Evolutionary conservation across 306 rosid genomes (phyloP).

Genomic region (Quercus engelmannii): DNA sequence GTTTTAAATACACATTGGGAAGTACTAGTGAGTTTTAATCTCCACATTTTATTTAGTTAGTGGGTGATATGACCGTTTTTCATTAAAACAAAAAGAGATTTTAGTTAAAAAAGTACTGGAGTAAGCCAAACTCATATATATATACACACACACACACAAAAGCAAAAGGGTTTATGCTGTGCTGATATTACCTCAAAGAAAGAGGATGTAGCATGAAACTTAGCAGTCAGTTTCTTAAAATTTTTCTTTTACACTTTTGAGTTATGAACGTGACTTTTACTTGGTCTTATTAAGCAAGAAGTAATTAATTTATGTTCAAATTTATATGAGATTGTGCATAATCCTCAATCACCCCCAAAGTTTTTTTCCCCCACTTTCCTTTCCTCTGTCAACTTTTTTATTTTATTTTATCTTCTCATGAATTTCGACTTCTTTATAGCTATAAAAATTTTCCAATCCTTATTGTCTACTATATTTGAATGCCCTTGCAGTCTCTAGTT

Average conservation of each 20-base stretch:
- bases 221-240: not conserved
- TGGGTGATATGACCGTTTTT: fast-evolving
- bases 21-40: fast-evolving
- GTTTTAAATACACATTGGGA: too few relatives aligned
- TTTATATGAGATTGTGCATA: not conserved
- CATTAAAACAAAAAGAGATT: fast-evolving
- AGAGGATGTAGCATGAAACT: not conserved
- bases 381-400: not conserved
- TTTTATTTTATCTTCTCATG: not conserved
- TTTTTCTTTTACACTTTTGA: not conserved
- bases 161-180: not conserved
- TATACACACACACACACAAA: too few relatives aligned
- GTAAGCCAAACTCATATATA: too few relatives aligned
- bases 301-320: not conserved
- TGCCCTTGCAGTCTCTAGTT: too few relatives aligned
- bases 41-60: too few relatives aligned
- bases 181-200: not conserved
- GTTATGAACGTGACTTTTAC: not conserved
- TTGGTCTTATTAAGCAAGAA: not conserved
- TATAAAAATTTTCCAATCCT: too few relatives aligned
- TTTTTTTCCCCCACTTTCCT: too few relatives aligned
- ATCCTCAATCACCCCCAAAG: too few relatives aligned
- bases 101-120: fast-evolving
- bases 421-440: too few relatives aligned
- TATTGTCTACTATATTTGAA: too few relatives aligned